Evolutionary conservation across 139 green algal genomes (phyloP), one percentile per base, ranked within the genome.

Genomic region (Micromonas pusilla): DNA sequence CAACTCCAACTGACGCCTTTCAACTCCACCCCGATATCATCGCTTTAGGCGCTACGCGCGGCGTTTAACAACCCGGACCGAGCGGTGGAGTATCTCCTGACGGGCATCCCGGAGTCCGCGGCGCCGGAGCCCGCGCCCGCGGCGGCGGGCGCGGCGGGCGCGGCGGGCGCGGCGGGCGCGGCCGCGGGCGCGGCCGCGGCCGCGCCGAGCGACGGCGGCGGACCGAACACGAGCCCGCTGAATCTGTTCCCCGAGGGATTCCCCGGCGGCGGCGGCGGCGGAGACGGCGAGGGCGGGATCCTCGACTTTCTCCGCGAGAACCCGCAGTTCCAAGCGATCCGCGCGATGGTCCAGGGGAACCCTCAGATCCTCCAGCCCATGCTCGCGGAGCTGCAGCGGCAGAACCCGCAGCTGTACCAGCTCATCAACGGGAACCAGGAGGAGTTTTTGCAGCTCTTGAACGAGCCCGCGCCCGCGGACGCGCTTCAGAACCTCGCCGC

Each of bases 41-140:
- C n/a, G n/a, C n/a, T n/a, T n/a, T n/a, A n/a, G n/a, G n/a, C n/a
- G 0, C 92, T 99, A 89, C 87, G 92, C 1, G 95, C 95, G 2
- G 95, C 95, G 13, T 99, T 94, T 89, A 98, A 99, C 89, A 99
- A 99, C 89, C 94, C 95, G 19, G 95, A 99, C 54, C 85, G 95
- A 6, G 95, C 95, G 20, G 95, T 99, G n/a, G 95, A 99, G 88
- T 99, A 98, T 82, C 86, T 98, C 13, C 97, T 96, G 87, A 96
- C 83, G 16, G 92, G 92, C 75, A 97, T 97, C 72, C 91, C 91
- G n/a, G 89, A 85, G 39, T 73, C 32, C 38, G 66, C 53, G 9
- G 70, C 80, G 53, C 66, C 36, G 30, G 45, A 45, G 25, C 45
- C 78, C 26, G 65, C 80, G 52, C 52, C 78, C 0, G 70, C 80